Conservation (phyloP, 2,329 filamentous ascomycete genomes). For the Lasiodiplodia theobromae region DNA sequence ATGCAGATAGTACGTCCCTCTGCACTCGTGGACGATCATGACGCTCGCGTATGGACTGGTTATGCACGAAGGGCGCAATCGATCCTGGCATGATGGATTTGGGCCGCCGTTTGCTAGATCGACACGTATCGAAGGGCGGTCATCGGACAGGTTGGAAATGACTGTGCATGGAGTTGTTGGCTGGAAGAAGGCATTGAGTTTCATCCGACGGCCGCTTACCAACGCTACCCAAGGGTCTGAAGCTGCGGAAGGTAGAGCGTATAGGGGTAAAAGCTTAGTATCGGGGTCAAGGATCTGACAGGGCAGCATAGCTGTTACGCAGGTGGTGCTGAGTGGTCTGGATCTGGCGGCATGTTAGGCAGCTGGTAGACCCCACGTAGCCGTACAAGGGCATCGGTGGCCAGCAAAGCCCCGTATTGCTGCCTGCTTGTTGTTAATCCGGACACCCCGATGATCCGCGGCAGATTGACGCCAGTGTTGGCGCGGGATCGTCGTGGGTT, state of each 20-base stretch:
- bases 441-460: neutral
- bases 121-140: neutral
- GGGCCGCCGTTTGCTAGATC: neutral
- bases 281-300: neutral
- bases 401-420: neutral
- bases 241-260: neutral
- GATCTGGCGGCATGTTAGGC: neutral
- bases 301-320: neutral
- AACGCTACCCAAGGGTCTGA: neutral
- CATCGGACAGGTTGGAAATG: neutral
- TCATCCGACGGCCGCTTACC: neutral
- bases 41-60: constrained; percentile 8
- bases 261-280: neutral
- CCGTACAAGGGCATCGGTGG: neutral
- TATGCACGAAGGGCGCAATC: neutral
- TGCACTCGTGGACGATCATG: neutral
- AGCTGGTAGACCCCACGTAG: neutral
- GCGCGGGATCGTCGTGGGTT: neutral
- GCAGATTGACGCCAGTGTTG: neutral
- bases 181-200: constrained; percentile 2
- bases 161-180: constrained; percentile 13
- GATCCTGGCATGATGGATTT: neutral
- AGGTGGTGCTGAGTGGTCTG: neutral
- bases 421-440: neutral
- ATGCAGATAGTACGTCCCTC: neutral